Base-by-base conservation (phyloP, 768 basidiomycete species). In the Nevesoporus exiguus region DNA sequence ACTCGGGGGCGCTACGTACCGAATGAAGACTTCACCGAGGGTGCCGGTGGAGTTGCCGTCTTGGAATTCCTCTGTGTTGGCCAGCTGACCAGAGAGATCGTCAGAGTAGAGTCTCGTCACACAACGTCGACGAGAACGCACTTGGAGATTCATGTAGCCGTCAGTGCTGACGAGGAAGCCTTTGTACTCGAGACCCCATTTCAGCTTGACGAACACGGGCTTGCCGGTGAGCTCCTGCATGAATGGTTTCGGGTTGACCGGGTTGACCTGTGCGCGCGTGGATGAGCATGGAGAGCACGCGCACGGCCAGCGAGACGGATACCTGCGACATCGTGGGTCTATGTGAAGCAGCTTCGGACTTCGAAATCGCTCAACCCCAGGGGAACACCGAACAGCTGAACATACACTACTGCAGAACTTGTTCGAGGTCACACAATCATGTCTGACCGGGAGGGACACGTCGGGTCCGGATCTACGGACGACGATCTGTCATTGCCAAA, bases 131-230 rank as follows among this genome's bases (percentile, higher is more conserved):
- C 24, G 19, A 31, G 21, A 27, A 44, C 58, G 56, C 64, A 92
- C 96, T 80, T 99, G 97, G 44, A 99, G 83, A 72, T 99, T 99
- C 97, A 98, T 98, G 76, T 97, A 99, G 13, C 93, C 93, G 73
- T 99, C 97, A 7, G 97, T 98, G 66, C 92, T 95, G 61, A 99
- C 97, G 59, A 99, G 81, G 77, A 97, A 99, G 40, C 97, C 97
- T 77, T 94, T 97, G 80, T 98, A 98, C 69, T 98, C 94, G 47
- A 98, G 80, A 57, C 97, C 97, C 97, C 97, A 99, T 77, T 99
- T 99, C 66, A 99, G 83, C 56, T 85, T 84, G 58, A 98, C 97
- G 66, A 85, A 90, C 42, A 98, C 92, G 36, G 89, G 87, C 78
- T 99, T 98, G 59, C 97, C 97, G 25, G 97, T 98, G 61, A 98